Percentiles rank a stretch among this genome's conserved stretches.
These are phyloP conservation scores for Furcasterigmium furcatum DNA, from an alignment of 2,329 filamentous ascomycete genomes.

Conservation along the genomic window DNA sequence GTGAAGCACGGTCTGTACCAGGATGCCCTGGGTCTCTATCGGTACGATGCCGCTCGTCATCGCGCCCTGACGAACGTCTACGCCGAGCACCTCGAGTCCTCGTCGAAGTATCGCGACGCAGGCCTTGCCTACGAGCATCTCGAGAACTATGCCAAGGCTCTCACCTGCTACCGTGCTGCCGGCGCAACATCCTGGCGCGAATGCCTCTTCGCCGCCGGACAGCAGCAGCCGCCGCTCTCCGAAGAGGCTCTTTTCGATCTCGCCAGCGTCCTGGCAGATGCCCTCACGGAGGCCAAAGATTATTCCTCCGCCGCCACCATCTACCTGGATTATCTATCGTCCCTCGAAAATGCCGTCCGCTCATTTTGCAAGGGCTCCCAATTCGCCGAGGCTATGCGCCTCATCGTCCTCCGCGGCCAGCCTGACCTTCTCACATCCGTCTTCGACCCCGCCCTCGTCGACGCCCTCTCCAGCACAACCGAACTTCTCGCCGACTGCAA, in stretches of 20 bases:
- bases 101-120: conserved; percentile 79
- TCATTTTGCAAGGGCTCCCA: conserved; percentile 82
- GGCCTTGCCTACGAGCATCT: conserved; percentile 90
- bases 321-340: conserved; percentile 74
- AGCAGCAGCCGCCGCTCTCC: conserved; percentile 59
- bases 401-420: conserved; percentile 60
- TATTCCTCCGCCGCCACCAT: conserved; percentile 77
- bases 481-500: conserved; percentile 95
- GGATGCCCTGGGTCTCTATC: conserved; percentile 74
- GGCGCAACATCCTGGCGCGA: conserved; percentile 82
- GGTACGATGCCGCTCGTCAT: conserved; percentile 70
- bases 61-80: conserved; percentile 72
- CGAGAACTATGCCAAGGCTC: conserved; percentile 68
- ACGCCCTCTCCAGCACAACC: conserved; percentile 77
- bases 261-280: conserved; percentile 72
- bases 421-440: conserved; percentile 62
- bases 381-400: conserved; percentile 85
- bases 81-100: conserved; percentile 70
- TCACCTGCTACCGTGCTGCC: conserved; percentile 77
- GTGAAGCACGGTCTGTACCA: conserved; percentile 78
- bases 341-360: conserved; percentile 67
- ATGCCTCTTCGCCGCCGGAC: conserved; percentile 74
- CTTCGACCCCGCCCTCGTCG: conserved; percentile 76
- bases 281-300: conserved; percentile 80
- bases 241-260: conserved; percentile 60